phyloP scores from a whole-genome alignment of 176 grass and related monocot genomes.

The Rhipidocladum racemiflorum region DNA sequence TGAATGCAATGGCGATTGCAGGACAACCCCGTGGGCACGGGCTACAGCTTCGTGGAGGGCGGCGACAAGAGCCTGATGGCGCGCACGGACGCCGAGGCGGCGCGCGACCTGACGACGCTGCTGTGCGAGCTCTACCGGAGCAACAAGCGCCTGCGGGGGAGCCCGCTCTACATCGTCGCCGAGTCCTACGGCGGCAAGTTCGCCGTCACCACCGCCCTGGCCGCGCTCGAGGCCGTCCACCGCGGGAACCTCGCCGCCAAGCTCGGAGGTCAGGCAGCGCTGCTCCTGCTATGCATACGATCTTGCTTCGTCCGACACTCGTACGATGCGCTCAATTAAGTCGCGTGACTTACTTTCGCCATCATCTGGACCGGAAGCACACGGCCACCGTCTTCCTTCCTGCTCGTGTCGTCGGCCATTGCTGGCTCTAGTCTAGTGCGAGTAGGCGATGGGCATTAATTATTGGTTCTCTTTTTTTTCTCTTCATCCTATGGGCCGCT shows the following conservation, averaged over 20 bases:
- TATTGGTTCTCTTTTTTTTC: too few relatives aligned
- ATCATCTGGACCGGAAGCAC: too few relatives aligned
- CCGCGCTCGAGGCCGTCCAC: constrained; percentile 50
- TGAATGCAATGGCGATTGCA: neutral
- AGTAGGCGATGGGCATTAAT: too few relatives aligned
- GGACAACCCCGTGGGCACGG: constrained; percentile 91
- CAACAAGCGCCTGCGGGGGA: constrained; percentile 29
- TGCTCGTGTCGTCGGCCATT: too few relatives aligned
- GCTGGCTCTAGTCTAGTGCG: too few relatives aligned
- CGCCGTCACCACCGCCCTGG: constrained; percentile 65
- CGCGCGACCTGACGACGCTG: constrained; percentile 64
- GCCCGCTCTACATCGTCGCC: constrained; percentile 79
- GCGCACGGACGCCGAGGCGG: constrained; percentile 63
- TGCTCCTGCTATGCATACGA: too few relatives aligned
- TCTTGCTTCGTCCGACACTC: too few relatives aligned
- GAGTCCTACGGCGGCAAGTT: constrained; percentile 98
- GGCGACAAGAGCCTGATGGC: constrained; percentile 41
- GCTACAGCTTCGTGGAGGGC: constrained; percentile 84
- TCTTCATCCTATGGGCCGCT: too few relatives aligned
- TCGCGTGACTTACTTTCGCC: too few relatives aligned
- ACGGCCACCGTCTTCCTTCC: too few relatives aligned
- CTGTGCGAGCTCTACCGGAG: constrained; percentile 43
- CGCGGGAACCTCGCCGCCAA: constrained; percentile 36
- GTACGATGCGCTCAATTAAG: too few relatives aligned
- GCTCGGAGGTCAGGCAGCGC: constrained; percentile 54